Base-by-base conservation (phyloP, 495 filamentous ascomycete species). In the Aspergillus ostianus region DNA sequence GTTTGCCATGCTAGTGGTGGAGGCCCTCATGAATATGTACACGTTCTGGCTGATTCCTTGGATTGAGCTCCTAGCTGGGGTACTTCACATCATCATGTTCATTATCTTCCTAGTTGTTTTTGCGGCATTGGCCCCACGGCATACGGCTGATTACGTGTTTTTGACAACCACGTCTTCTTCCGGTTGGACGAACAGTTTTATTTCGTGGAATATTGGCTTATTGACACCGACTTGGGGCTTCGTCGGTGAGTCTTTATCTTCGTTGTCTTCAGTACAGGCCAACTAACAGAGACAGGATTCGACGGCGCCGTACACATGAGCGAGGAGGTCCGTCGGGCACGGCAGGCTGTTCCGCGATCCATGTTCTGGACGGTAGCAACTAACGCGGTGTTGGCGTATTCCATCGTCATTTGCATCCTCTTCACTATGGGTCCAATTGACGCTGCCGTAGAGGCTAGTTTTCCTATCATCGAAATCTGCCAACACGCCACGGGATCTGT, bases 401-500 rank as follows among this genome's bases (percentile, higher is more conserved):
- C 67, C 20, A 71, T 77, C 65, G 60, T 77, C 1, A 58, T 81
- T 53, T 72, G 77, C 6, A 62, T 77, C 48, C 61, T 70, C 9
- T 80, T 77, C 60, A 70, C 71, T 48, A 60, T 80, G 45, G 68
- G 69, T 13, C 65, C 74, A 18, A 44, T 80, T 10, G 61, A 70
- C 17, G 63, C 61, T 32, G 70, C 65, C 0, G 54, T 76, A 13
- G 45, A 60, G 26, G 54, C 71, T 1, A 62, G 67, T 6, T 79
- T 74, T 45, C 79, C 77, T 0, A 79, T 78, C 56, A 75, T 81
- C 57, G 62, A 68, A 13, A 60, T 82, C 18, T 79, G 79, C 58
- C 71, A 74, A 60, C 67, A 78, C 53, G 72, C 75, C 10, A 81
- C 75, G 0, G 64, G 65, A 3, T 79, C 76, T 17, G 62, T 70